Percentiles rank a stretch among this genome's conserved stretches.
These are phyloP conservation scores for Cladosporium colombiae DNA, from an alignment of 2,329 filamentous ascomycete genomes.

Conservation along the genomic window DNA sequence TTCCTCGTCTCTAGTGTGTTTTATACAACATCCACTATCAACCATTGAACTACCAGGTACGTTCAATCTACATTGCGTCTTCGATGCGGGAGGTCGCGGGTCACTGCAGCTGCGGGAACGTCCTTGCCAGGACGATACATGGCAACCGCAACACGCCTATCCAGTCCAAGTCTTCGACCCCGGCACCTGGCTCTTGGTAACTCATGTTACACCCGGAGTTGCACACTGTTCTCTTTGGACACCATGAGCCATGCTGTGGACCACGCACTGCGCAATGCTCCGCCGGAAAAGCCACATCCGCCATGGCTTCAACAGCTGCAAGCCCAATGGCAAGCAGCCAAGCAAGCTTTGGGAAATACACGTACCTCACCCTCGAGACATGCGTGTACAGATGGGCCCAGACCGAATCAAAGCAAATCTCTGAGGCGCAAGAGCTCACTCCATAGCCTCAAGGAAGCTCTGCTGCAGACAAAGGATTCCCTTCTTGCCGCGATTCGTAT, in stretches of 20 bases:
- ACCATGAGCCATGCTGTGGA: constrained; percentile 2
- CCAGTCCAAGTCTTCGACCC: neutral
- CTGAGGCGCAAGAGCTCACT: constrained; percentile 3
- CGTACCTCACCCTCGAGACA: neutral
- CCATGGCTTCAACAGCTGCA: constrained; percentile 16
- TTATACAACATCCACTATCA: neutral
- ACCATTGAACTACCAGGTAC: neutral
- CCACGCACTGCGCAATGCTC: constrained; percentile 16
- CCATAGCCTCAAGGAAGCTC: constrained; percentile 7
- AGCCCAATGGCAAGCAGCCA: constrained; percentile 11
- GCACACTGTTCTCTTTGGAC: neutral
- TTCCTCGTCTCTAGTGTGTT: neutral
- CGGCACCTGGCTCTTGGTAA: neutral
- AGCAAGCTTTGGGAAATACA: neutral
- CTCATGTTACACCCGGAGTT: neutral
- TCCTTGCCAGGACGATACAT: neutral
- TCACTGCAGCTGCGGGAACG: neutral
- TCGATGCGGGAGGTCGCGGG: neutral
- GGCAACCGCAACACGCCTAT: constrained; percentile 3
- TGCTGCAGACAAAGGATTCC: constrained; percentile 10
- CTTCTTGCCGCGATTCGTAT: neutral
- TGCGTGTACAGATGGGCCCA: neutral
- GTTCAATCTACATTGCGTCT: neutral
- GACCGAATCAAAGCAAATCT: neutral
- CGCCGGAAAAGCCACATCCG: constrained; percentile 9